Percentiles rank a stretch among this genome's conserved stretches.
Evolutionary conservation across 2,329 filamentous ascomycete genomes (phyloP).

Genomic region (Cercospora nicotianae): DNA sequence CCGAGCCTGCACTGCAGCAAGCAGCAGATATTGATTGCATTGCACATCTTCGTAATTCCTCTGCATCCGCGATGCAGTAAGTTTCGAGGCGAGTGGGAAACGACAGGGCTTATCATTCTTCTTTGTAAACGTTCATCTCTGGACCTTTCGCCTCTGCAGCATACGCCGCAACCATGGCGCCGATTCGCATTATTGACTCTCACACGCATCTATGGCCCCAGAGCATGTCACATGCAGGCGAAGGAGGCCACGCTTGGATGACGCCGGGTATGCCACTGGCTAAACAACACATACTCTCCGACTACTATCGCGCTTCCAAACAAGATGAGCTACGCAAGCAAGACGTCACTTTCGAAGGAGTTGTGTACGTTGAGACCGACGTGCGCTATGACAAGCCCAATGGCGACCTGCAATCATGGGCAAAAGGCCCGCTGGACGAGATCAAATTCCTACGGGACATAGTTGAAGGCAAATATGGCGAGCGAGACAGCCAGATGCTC

Average conservation of each 20-base stretch:
- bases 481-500: slow-evolving; percentile 55
- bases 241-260: slow-evolving; percentile 70
- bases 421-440: slow-evolving; percentile 69
- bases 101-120: not conserved
- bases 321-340: slow-evolving; percentile 43
- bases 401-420: slow-evolving; percentile 52
- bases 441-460: slow-evolving; percentile 68
- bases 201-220: slow-evolving; percentile 86
- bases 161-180: slow-evolving; percentile 2
- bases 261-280: slow-evolving; percentile 59
- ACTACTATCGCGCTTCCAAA: slow-evolving; percentile 34
- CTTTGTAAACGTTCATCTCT: not conserved
- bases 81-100: slow-evolving; percentile 1
- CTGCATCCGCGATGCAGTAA: not conserved
- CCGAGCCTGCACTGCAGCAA: slow-evolving; percentile 7
- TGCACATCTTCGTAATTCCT: not conserved
- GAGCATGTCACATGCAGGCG: slow-evolving; percentile 52
- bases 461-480: slow-evolving; percentile 54
- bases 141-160: not conserved
- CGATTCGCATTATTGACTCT: slow-evolving; percentile 68
- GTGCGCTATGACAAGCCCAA: slow-evolving; percentile 46
- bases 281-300: slow-evolving; percentile 57
- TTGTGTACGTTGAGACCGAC: slow-evolving; percentile 82
- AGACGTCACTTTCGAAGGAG: slow-evolving; percentile 53
- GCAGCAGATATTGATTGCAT: not conserved